These are phyloP conservation scores for Sonneratia caseolaris DNA, from an alignment of 345 rosid species.

Conservation along the genomic window DNA sequence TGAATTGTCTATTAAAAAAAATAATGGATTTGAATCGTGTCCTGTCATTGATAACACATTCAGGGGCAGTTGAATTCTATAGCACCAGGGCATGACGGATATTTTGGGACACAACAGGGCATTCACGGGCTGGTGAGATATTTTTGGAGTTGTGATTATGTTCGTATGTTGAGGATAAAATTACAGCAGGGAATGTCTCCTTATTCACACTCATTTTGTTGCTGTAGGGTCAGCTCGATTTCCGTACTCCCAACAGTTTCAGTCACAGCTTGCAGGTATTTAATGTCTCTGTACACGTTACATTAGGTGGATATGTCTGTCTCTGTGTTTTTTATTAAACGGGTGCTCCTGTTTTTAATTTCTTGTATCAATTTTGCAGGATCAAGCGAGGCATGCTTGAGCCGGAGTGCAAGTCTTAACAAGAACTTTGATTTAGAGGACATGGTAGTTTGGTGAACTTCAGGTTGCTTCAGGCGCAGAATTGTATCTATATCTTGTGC, in stretches of 20 bases:
- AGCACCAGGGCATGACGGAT: slow-evolving; percentile 33
- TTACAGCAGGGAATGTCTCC: not conserved
- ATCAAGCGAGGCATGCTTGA: slow-evolving; percentile 1
- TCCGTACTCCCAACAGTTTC: slow-evolving; percentile 32
- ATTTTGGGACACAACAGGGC: slow-evolving; percentile 35
- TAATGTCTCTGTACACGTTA: not conserved
- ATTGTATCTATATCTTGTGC: not conserved
- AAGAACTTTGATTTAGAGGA: not conserved
- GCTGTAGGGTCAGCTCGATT: slow-evolving; percentile 39
- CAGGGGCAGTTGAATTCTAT: slow-evolving; percentile 46
- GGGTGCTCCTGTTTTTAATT: not conserved
- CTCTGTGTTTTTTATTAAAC: not conserved
- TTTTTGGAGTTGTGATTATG: not conserved
- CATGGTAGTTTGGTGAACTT: not conserved
- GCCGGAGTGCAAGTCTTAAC: not conserved
- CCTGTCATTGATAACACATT: not conserved
- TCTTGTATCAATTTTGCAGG: not conserved
- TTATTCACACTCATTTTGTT: slow-evolving; percentile 6
- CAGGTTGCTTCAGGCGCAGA: too few relatives aligned
- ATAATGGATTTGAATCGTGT: not conserved
- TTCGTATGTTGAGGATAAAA: not conserved
- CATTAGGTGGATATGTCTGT: not conserved
- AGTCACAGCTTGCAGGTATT: slow-evolving; percentile 38
- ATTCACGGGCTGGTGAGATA: slow-evolving; percentile 36
- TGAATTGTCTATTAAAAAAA: not conserved